Evolutionary conservation across 1,284 basidiomycete genomes (phyloP), one percentile per base, ranked within the genome.

Genomic region (Tilletia setariae): DNA sequence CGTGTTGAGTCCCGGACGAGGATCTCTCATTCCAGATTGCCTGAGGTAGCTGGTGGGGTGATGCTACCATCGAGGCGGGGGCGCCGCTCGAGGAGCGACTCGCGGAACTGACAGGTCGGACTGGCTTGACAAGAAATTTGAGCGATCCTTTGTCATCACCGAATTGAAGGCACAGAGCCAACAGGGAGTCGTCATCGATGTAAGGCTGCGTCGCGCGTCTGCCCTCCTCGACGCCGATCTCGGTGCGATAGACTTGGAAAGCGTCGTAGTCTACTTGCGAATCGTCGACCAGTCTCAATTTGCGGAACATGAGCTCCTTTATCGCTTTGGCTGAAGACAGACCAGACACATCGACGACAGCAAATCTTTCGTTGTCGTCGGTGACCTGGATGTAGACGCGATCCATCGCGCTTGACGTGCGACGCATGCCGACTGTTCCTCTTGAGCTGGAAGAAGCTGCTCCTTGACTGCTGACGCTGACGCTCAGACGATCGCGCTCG

Each of bases 291-390:
- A 68, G 63, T 66, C 68, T 75, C 19, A 79, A 71, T 68, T 79
- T 79, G 67, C 70, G 72, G 40, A 81, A 68, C 71, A 82, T 80
- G 21, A 74, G 67, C 62, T 81, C 78, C 67, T 80, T 80, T 70
- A 82, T 82, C 15, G 74, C 75, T 32, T 75, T 76, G 19, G 79
- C 76, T 1, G 76, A 74, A 43, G 75, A 71, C 9, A 79, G 70
- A 28, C 79, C 78, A 2, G 79, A 77, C 23, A 82, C 76, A 63
- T 81, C 80, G 23, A 82, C 79, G 28, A 82, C 80, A 6, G 79
- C 72, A 64, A 82, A 82, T 25, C 79, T 68, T 51, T 82, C 80
- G 64, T 82, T 82, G 74, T 82, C 80, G 42, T 78, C 76, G 30
- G 80, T 82, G 35, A 81, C 80, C 63, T 81, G 79, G 40, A 82